Conservation (phyloP, 2,329 filamentous ascomycete genomes). For the Fusarium sp. region DNA sequence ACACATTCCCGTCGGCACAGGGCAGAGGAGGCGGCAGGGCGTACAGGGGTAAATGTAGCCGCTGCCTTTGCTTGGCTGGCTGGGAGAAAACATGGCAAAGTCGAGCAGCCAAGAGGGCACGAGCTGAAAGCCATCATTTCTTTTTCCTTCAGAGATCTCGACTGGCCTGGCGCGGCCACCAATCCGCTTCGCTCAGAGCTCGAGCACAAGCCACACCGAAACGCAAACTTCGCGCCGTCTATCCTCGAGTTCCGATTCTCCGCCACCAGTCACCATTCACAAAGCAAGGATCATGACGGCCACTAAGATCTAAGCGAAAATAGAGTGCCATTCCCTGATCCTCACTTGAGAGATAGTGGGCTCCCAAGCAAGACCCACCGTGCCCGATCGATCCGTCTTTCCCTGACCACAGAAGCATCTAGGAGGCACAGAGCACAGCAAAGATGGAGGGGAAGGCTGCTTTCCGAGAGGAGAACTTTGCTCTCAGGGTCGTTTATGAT, state of each 20-base stretch:
- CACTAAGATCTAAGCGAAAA: constrained; percentile 42
- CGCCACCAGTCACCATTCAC: constrained; percentile 12
- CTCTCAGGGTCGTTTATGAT: neutral
- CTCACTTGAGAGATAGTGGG: neutral
- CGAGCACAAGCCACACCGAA: constrained; percentile 28
- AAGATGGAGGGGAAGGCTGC: constrained; percentile 12
- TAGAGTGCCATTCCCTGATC: constrained; percentile 14
- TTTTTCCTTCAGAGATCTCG: constrained; percentile 19
- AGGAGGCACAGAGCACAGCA: constrained; percentile 6
- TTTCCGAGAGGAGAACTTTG: constrained; percentile 9
- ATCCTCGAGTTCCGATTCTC: constrained; percentile 4
- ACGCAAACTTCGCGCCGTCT: constrained; percentile 17
- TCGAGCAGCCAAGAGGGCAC: constrained; percentile 7
- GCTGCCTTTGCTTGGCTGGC: neutral
- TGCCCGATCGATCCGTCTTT: constrained; percentile 29
- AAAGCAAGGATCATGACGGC: constrained; percentile 11
- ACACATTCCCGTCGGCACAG: constrained; percentile 23
- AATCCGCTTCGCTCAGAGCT: constrained; percentile 18
- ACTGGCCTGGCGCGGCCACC: constrained; percentile 7
- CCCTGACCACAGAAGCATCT: constrained; percentile 9
- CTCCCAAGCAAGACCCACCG: neutral
- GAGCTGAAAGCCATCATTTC: constrained; percentile 31
- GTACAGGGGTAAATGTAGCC: constrained; percentile 2
- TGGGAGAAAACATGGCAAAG: constrained; percentile 2
- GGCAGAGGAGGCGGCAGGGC: constrained; percentile 20